Base-by-base conservation (phyloP, 352 stramenopile genomes). In the Phytophthora rubi region DNA sequence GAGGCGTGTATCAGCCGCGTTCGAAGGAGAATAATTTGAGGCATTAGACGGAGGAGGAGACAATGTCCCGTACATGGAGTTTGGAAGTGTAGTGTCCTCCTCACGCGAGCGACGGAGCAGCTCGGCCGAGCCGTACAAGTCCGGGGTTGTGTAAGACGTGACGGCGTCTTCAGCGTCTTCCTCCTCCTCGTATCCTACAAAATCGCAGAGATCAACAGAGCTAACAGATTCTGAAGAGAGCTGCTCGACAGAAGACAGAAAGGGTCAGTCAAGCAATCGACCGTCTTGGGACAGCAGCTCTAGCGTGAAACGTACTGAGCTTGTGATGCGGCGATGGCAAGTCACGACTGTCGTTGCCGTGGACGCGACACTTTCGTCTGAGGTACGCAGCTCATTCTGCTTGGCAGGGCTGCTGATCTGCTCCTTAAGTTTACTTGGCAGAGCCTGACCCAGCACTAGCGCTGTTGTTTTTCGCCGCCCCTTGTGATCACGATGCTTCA, bases 151-250 rank as follows among this genome's bases (percentile, higher is more conserved):
- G 67, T 86, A 88, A 3, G 80, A 86, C 10, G 60, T 83, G 49
- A 85, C 30, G 6, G 56, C 66, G 45, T 86, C 78, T 30, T 45
- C 16, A 3, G 18, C 33, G 54, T 75, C 70, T 60, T 82, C 75
- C 28, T 82, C 79, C 30, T 90, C 72, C 32, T 89, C 78, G 65
- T 91, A 90, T 16, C 83, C 81, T 13, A 83, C 21, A 26, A 91
- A 90, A 4, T 89, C 80, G 49, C 71, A 75, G 8, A 84, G 69
- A 39, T 87, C 83, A 33, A 77, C 67, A 6, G 80, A 87, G 32
- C 73, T 80, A 28, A 60, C 64, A 15, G 65, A 73, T 5, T 53
- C 59, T 23, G 80, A 81, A 8, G 68, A 82, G 16, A 76, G 33
- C 64, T 80, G 51, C 9, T 53, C 18, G 18, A 53, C n/a, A 42